Conservation (phyloP, 805 yeast genomes). For the Scheffersomyces coipomensis region DNA sequence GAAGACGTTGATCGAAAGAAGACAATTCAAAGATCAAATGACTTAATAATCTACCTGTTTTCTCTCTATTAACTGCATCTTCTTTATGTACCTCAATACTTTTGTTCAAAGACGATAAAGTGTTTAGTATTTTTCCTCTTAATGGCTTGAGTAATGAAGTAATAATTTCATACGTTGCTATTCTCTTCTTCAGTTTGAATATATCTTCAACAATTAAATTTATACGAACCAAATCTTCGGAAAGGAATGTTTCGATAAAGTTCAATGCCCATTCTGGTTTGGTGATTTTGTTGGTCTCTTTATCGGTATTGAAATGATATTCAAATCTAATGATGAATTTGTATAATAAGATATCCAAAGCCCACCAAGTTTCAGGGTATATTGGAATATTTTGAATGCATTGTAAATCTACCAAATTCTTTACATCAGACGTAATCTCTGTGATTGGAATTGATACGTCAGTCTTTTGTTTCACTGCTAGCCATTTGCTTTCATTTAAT, state of each 20-base stretch:
- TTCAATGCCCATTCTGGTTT: constrained; percentile 72
- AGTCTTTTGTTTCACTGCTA: constrained; percentile 12
- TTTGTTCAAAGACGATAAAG: constrained; percentile 21
- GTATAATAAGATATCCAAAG: constrained; percentile 44
- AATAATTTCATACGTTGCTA: constrained; percentile 39
- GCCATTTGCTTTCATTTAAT: constrained; percentile 20
- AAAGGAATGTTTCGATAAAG: constrained; percentile 45
- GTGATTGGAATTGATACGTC: constrained; percentile 9
- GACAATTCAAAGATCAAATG: constrained; percentile 60
- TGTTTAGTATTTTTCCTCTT: constrained; percentile 37
- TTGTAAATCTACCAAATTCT: constrained; percentile 30
- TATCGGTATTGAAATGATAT: constrained; percentile 55
- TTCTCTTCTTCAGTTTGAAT: constrained; percentile 24
- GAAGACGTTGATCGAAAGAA: constrained; percentile 53
- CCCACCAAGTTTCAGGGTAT: constrained; percentile 47
- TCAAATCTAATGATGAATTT: constrained; percentile 51
- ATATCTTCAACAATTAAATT: constrained; percentile 35
- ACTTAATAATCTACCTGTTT: constrained; percentile 48
- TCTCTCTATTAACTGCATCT: constrained; percentile 21
- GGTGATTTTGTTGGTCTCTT: constrained; percentile 61
- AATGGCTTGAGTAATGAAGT: constrained; percentile 47
- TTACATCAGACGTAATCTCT: constrained; percentile 7
- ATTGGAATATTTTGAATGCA: constrained; percentile 20
- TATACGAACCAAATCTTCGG: constrained; percentile 38
- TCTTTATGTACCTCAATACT: constrained; percentile 15